These are phyloP conservation scores for Gossypium trilobum DNA, from an alignment of 441 rosid species.

Conservation along the genomic window DNA sequence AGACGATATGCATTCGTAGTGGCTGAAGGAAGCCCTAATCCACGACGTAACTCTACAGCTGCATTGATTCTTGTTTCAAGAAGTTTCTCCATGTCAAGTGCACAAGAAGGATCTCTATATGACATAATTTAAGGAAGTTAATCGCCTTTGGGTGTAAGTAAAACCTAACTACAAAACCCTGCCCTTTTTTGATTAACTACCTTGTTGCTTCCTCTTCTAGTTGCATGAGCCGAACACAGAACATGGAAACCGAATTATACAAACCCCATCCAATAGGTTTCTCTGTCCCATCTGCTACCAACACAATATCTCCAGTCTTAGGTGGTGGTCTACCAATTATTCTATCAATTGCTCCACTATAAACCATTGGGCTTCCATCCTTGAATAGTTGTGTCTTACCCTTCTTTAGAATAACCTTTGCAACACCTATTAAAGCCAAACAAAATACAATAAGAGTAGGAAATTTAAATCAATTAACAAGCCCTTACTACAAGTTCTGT, in stretches of 20 bases:
- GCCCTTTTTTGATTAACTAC: slow-evolving; percentile 19
- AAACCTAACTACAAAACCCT: slow-evolving; percentile 1
- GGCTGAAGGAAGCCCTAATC: slow-evolving; percentile 61
- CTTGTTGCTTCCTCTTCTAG: slow-evolving; percentile 69
- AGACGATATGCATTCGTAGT: slow-evolving; percentile 77
- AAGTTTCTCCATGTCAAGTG: slow-evolving; percentile 67
- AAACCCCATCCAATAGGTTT: slow-evolving; percentile 81
- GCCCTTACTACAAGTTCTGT: background rate
- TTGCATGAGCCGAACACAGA: slow-evolving; percentile 83
- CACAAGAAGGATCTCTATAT: slow-evolving; percentile 65
- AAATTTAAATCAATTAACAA: background rate
- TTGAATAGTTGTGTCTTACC: slow-evolving; percentile 79
- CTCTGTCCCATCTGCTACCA: slow-evolving; percentile 76
- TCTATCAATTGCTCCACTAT: slow-evolving; percentile 83
- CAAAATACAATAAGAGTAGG: background rate
- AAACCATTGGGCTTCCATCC: slow-evolving; percentile 87
- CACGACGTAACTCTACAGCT: slow-evolving; percentile 48
- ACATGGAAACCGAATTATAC: slow-evolving; percentile 82
- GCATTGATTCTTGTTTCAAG: slow-evolving; percentile 50
- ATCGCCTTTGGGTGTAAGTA: background rate
- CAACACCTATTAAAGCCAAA: slow-evolving; percentile 34
- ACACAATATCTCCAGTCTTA: slow-evolving; percentile 70
- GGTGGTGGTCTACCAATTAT: slow-evolving; percentile 81
- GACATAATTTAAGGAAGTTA: slow-evolving; percentile 11
- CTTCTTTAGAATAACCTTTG: slow-evolving; percentile 81